Evolutionary conservation across 306 rosid genomes (phyloP).

Genomic region (Casuarina equisetifolia): DNA sequence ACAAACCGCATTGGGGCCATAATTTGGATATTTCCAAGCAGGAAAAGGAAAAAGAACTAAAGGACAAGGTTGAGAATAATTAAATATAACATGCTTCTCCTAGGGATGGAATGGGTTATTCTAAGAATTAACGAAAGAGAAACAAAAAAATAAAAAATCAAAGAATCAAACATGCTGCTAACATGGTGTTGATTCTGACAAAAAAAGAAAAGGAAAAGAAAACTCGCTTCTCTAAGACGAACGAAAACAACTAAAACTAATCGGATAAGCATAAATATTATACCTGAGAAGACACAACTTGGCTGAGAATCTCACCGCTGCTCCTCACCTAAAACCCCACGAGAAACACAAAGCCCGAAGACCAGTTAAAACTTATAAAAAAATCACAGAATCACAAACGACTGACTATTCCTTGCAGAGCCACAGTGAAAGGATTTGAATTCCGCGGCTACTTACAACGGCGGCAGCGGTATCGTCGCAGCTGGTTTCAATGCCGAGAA

Average conservation of each 20-base stretch:
- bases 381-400: neutral
- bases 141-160: neutral
- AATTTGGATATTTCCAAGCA: neutral
- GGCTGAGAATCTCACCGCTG: conserved; percentile 84
- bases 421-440: neutral
- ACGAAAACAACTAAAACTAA: neutral
- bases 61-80: neutral
- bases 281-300: conserved; percentile 94
- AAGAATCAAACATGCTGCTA: neutral
- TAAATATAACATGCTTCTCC: neutral
- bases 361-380: conserved; percentile 11
- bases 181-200: neutral
- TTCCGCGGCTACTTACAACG: conserved; percentile 46
- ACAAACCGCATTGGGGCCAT: neutral
- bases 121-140: neutral
- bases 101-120: neutral
- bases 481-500: conserved; percentile 95
- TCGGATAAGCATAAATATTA: neutral
- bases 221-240: neutral
- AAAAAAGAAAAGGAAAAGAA: neutral
- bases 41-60: neutral
- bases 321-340: conserved; percentile 61
- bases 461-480: conserved; percentile 98
- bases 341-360: conserved; percentile 7
- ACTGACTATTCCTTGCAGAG: neutral